Base-by-base conservation (phyloP, 164 flowering plant genomes). In the Umbellularia californica region DNA sequence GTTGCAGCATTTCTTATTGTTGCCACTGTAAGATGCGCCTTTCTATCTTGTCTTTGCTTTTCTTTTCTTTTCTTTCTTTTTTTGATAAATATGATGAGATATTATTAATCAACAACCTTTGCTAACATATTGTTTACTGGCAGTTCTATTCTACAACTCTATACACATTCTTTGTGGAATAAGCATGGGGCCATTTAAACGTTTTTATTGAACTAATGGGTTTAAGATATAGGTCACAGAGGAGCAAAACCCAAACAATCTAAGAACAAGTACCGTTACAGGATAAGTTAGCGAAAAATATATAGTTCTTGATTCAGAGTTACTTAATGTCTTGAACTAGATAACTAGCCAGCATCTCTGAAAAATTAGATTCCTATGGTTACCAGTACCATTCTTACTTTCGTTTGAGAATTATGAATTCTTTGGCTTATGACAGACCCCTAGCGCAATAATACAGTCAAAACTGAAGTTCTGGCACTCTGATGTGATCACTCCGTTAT, bases 1-100 rank as follows among this genome's bases (percentile, higher is more conserved):
- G 90, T 94, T 75, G 87, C 90, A 73, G 97, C 99, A 77, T 96
- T 96, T 90, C 98, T 96, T 69, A 96, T 94, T 69, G 94, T 96
- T 79, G 98, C 99, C 71, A 92, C 98, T 79, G 99, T 93, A 90
- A 79, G 79, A 74, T 62, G 70, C 25, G 12, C 58, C 64, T 68
- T 76, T 23, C 27, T 64, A 24, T 20, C 63, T 12, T 28, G 60
- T 60, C n/a, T 70, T 52, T 24, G 17, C 47, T 72, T 33, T 60
- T 6, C 22, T 33, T 33, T 33, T 5, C 28, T 30, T 27, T 10
- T 13, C 58, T 52, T 52, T 52, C 3, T 52, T 55, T 55, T 15
- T 55, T 14, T 55, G 60, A 55, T 55, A 15, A 55, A 20, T 55
- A 55, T 41, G 47, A 41, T 41, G 47, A 41, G 47, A 41, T 41